These are phyloP conservation scores for Rhodotorula graminis DNA, from an alignment of 768 basidiomycete genomes.

Conservation along the genomic window DNA sequence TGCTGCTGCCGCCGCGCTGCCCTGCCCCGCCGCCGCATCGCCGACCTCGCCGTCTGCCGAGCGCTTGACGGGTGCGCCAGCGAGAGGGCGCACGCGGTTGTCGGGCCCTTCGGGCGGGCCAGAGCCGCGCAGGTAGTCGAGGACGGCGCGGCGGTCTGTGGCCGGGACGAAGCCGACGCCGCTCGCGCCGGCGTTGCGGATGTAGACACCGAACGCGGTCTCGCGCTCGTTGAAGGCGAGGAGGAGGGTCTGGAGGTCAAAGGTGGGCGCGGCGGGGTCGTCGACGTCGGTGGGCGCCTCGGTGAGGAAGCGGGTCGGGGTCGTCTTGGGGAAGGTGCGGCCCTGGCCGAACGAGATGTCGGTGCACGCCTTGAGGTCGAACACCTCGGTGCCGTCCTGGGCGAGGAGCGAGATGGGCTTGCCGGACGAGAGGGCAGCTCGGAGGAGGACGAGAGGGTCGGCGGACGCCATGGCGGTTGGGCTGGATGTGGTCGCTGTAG, in stretches of 20 bases:
- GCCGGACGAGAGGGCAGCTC: conserved; percentile 41
- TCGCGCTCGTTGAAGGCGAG: conserved; percentile 76
- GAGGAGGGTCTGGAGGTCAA: conserved; percentile 73
- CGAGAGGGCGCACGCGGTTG: conserved; percentile 24
- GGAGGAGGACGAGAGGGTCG: conserved; percentile 47
- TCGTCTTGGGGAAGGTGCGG: conserved; percentile 60
- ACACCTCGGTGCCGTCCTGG: conserved; percentile 47
- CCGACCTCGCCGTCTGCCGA: neutral
- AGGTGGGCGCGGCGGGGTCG: conserved; percentile 57
- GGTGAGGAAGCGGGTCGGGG: conserved; percentile 70
- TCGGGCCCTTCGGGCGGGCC: conserved; percentile 55
- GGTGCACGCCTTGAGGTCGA: conserved; percentile 61
- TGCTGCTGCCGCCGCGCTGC: conserved; percentile 16
- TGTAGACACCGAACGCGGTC: conserved; percentile 74
- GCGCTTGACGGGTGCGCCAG: neutral
- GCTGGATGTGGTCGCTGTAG: neutral
- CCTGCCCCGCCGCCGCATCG: conserved; percentile 16
- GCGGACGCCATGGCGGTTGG: neutral
- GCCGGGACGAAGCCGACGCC: conserved; percentile 75
- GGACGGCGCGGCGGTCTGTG: conserved; percentile 76
- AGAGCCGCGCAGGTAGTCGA: conserved; percentile 76
- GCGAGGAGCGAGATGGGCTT: conserved; percentile 41
- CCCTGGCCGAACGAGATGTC: conserved; percentile 55
- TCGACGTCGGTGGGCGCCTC: conserved; percentile 44
- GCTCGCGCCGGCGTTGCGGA: conserved; percentile 72